Evolutionary conservation across 257 asterid species (phyloP).

Genomic region (Fraxinus quadrangulata): DNA sequence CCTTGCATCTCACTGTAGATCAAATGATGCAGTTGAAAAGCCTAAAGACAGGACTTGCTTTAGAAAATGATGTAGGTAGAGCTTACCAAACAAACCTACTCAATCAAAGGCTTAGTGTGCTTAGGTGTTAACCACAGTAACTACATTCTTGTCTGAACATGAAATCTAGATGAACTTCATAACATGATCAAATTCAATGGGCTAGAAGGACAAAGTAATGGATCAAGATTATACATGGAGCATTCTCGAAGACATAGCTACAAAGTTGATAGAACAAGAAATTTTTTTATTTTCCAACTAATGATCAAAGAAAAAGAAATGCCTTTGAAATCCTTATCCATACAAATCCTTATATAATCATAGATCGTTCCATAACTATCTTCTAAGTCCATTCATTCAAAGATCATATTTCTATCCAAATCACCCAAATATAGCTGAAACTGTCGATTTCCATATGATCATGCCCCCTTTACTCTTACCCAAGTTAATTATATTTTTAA

Average conservation of each 20-base stretch:
- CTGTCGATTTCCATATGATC: background rate
- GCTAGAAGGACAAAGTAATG: background rate
- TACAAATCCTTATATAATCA: background rate
- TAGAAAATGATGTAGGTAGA: slow-evolving; percentile 2
- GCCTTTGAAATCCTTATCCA: background rate
- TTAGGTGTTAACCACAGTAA: background rate
- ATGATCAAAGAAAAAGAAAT: background rate
- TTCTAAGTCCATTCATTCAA: background rate
- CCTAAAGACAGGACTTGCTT: background rate
- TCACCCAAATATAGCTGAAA: background rate
- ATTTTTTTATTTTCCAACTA: background rate
- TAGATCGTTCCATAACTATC: background rate
- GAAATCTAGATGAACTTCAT: slow-evolving; percentile 1
- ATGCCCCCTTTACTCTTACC: background rate
- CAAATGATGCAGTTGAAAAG: background rate
- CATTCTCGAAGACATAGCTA: background rate
- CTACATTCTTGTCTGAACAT: background rate
- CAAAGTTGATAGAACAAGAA: background rate
- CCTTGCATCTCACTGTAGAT: background rate
- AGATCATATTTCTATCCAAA: background rate
- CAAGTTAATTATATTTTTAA: no score
- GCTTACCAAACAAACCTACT: background rate
- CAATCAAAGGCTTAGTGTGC: background rate
- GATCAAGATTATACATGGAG: background rate
- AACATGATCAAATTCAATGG: background rate